phyloP scores from a whole-genome alignment of 768 basidiomycete genomes.

The Nidularia pulvinata region DNA sequence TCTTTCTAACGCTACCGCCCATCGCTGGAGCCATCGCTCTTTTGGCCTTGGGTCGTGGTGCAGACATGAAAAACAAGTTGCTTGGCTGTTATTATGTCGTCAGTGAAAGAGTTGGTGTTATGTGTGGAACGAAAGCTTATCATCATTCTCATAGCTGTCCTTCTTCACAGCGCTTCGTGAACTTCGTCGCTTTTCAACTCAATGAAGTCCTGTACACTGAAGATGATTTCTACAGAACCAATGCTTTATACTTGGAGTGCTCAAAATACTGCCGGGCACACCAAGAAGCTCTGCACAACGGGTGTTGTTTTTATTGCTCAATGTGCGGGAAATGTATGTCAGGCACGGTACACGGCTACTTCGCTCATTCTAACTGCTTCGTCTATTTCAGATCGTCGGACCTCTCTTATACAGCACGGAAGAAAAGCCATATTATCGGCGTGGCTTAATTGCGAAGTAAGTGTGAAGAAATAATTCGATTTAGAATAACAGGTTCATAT shows the following conservation, averaged over 20 bases:
- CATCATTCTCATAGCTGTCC: slow-evolving; percentile 17
- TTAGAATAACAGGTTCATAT: background rate
- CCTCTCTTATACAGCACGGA: slow-evolving; percentile 32
- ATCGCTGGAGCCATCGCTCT: slow-evolving; percentile 35
- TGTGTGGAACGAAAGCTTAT: background rate
- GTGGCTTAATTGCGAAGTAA: slow-evolving; percentile 34
- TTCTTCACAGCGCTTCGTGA: slow-evolving; percentile 32
- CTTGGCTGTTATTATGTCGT: slow-evolving; percentile 38
- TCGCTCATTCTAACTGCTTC: background rate
- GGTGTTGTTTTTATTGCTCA: slow-evolving; percentile 43
- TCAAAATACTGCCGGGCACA: slow-evolving; percentile 40
- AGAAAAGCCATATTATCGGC: slow-evolving; percentile 34
- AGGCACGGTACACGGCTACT: background rate
- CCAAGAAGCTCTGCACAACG: slow-evolving; percentile 38
- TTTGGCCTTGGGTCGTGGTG: slow-evolving; percentile 25
- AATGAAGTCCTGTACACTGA: slow-evolving; percentile 11
- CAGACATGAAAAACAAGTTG: slow-evolving; percentile 21
- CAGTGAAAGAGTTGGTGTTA: slow-evolving; percentile 1
- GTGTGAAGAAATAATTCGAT: background rate
- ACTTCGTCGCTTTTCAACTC: background rate
- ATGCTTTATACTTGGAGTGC: slow-evolving; percentile 40
- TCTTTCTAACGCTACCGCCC: slow-evolving; percentile 30
- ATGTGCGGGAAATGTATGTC: slow-evolving; percentile 40
- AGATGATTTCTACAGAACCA: slow-evolving; percentile 18
- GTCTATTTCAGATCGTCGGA: slow-evolving; percentile 24